Evolutionary conservation across 208 protist species (phyloP).

Genomic region (Leishmania aethiopica): DNA sequence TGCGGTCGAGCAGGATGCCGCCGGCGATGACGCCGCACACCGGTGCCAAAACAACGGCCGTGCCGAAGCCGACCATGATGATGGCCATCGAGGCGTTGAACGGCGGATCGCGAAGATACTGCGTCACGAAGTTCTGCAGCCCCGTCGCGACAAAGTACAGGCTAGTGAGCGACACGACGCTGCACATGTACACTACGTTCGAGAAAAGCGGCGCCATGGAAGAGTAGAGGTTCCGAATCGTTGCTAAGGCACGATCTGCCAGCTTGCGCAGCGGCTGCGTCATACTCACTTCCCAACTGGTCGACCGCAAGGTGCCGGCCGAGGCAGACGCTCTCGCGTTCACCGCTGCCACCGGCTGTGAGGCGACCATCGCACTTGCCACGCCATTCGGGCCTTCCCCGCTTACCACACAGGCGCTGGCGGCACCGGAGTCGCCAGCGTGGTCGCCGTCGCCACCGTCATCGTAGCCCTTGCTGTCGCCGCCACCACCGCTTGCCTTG

Average conservation of each 20-base stretch:
- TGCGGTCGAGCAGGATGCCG: conserved; percentile 82
- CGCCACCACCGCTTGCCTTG: conserved; percentile 1
- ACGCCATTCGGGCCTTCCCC: background rate
- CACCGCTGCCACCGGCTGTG: background rate
- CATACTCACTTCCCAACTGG: background rate
- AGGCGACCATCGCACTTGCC: background rate
- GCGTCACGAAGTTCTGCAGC: conserved; percentile 92
- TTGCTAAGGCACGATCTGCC: background rate
- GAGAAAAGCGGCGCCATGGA: conserved; percentile 32
- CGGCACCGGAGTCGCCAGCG: background rate
- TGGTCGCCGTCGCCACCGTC: background rate
- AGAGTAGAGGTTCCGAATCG: background rate
- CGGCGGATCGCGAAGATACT: conserved; percentile 78
- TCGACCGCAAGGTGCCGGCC: background rate
- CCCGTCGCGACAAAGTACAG: conserved; percentile 93
- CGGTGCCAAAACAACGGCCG: conserved; percentile 76
- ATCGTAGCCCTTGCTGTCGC: conserved; percentile 6
- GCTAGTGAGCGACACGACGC: conserved; percentile 78
- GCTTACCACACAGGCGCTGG: background rate
- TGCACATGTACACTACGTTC: conserved; percentile 80
- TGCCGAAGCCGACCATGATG: conserved; percentile 85
- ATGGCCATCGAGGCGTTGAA: conserved; percentile 83
- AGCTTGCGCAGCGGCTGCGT: conserved; percentile 6
- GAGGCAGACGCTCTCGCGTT: background rate
- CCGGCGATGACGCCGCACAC: conserved; percentile 85